Percentiles rank a stretch among this genome's conserved stretches.
Evolutionary conservation across 139 green algal species (phyloP).

Genomic region (Penium margaritaceum): DNA sequence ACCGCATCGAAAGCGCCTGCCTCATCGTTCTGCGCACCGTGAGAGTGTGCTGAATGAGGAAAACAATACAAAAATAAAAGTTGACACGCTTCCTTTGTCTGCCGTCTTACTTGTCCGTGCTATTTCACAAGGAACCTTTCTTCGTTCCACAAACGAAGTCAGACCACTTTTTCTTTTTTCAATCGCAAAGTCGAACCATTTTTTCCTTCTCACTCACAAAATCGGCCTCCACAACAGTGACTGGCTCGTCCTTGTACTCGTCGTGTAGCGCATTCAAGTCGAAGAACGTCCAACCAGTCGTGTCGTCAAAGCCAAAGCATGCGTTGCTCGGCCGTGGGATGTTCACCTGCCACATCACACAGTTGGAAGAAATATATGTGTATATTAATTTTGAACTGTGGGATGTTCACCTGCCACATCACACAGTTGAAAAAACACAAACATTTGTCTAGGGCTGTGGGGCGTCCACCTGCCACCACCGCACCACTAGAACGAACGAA

Average conservation of each 20-base stretch:
- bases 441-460: no score
- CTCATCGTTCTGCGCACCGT: no score
- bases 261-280: slow-evolving; percentile 48
- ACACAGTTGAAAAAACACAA: no score
- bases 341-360: slow-evolving; percentile 27
- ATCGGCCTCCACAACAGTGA: slow-evolving; percentile 45
- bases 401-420: no score
- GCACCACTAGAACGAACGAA: no score
- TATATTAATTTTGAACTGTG: no score
- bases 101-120: no score
- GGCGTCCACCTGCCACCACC: no score
- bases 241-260: slow-evolving; percentile 36
- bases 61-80: background rate
- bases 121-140: background rate
- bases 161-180: background rate
- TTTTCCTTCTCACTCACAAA: no score
- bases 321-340: slow-evolving; percentile 42
- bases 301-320: slow-evolving; percentile 40
- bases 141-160: background rate
- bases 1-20: no score
- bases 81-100: no score
- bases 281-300: slow-evolving; percentile 48
- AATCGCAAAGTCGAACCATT: background rate
- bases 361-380: no score
- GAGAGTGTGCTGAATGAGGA: background rate